Conservation (phyloP, 495 filamentous ascomycete species). For the Aspergillus campestris region DNA sequence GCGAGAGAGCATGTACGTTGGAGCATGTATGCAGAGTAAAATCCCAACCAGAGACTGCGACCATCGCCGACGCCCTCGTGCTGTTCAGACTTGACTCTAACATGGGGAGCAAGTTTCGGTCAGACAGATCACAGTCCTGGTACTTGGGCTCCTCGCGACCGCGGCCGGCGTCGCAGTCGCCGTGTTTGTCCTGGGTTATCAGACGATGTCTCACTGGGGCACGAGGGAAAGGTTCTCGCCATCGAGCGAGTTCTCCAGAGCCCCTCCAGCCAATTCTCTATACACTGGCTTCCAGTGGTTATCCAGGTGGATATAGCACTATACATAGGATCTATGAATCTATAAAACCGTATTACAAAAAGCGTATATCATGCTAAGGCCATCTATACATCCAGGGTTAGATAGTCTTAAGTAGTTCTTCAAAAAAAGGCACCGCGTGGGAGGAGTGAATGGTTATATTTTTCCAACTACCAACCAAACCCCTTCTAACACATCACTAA, state of each 20-base stretch:
- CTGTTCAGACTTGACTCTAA: constrained; percentile 34
- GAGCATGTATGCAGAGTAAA: no score
- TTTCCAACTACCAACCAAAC: no score
- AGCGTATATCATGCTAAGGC: no score
- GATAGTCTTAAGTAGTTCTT: no score
- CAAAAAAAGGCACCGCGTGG: no score
- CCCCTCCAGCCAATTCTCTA: constrained; percentile 39
- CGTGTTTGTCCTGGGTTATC: constrained; percentile 43
- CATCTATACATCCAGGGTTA: no score
- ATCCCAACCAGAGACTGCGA: no score
- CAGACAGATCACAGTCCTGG: constrained; percentile 35
- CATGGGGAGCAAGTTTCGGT: constrained; percentile 18
- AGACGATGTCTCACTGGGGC: constrained; percentile 35
- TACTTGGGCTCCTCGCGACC: constrained; percentile 32
- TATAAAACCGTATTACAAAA: no score
- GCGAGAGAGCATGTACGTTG: constrained; percentile 14
- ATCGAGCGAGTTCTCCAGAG: constrained; percentile 48
- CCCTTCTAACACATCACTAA: no score
- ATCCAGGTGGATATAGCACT: no score
- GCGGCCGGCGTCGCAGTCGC: constrained; percentile 23
- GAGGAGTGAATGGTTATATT: no score
- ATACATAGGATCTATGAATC: no score
- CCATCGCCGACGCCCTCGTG: constrained; percentile 53
- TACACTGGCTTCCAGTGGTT: background rate
- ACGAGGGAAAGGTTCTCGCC: constrained; percentile 40